Base-by-base conservation (phyloP, 768 basidiomycete genomes). In the Dendrothele bispora region DNA sequence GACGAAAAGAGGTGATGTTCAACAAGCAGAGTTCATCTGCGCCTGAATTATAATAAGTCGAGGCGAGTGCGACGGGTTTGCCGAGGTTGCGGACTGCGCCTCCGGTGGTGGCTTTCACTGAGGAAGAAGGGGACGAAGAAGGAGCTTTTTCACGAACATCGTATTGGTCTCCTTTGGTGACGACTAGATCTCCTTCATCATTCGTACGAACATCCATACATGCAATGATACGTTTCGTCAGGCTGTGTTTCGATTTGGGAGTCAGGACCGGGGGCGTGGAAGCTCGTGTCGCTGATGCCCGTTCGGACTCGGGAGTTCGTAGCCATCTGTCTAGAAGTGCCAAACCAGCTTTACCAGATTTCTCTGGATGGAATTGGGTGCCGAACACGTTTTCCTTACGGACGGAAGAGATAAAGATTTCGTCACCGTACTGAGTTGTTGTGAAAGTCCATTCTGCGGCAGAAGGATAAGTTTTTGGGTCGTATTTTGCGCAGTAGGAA, bases 121-220 rank as follows among this genome's bases (percentile, higher is more conserved):
- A 30, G 70, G 48, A 46, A 59, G 43, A 20, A 36, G 43, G 45
- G 18, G 61, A 42, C 35, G 48, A 60, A 8, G 59, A n/a, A 38
- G 41, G 56, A 38, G 49, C 63, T 59, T 86, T 92, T 67, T 98
- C 95, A 45, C 95, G 90, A 15, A 98, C 95, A 63, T 98, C 93
- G 70, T 99, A 99, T 65, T 97, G 97, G 66, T 99, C 97, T 48
- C 97, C 97, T 71, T 99, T 99, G 35, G 97, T 99, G 1, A 99
- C 97, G 49, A 99, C 94, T 44, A 99, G 83, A 65, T 99, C 97
- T 24, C 97, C 97, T 12, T 84, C 65, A 64, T 99, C 97, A 66
- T 98, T 98, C 17, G 94, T 83, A 37, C 97, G 86, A 18, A 99
- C 95, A 64, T 99, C 97, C 81, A 99, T 83, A 66, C 95, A 98